phyloP scores from a whole-genome alignment of 768 basidiomycete genomes.

The Amylocystis lapponica region DNA sequence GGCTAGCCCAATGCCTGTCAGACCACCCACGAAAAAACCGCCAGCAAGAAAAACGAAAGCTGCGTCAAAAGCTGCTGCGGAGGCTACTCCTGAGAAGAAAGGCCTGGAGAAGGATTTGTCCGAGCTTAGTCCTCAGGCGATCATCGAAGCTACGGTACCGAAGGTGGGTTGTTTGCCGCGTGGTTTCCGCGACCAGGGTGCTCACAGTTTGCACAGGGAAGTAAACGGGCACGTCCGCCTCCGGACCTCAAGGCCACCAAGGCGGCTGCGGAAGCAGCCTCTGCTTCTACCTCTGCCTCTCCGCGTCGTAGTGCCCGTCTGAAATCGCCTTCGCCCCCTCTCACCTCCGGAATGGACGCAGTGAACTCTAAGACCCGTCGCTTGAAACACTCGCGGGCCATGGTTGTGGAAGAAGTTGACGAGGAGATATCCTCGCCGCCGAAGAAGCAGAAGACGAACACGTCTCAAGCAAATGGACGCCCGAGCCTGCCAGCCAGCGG shows the following conservation, averaged over 20 bases:
- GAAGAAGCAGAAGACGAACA: slow-evolving; percentile 45
- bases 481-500: not conserved
- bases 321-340: too few relatives aligned
- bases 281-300: not conserved
- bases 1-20: slow-evolving; percentile 54
- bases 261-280: not conserved
- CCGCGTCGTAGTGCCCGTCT: slow-evolving; percentile 19
- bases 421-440: slow-evolving; percentile 30
- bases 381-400: not conserved
- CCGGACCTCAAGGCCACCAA: slow-evolving; percentile 31
- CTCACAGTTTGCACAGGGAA: slow-evolving; percentile 44
- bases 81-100: slow-evolving; percentile 25
- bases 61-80: slow-evolving; percentile 19
- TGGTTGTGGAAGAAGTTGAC: slow-evolving; percentile 34
- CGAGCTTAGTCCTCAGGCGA: slow-evolving; percentile 50
- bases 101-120: too few relatives aligned
- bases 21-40: slow-evolving; percentile 36
- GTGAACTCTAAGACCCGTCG: not conserved
- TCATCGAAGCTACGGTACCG: slow-evolving; percentile 74
- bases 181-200: not conserved
- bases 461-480: not conserved
- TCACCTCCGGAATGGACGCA: too few relatives aligned
- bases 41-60: slow-evolving; percentile 31
- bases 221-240: slow-evolving; percentile 74
- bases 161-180: slow-evolving; percentile 38